These are phyloP conservation scores for Pleomassaria siparia DNA, from an alignment of 2,329 filamentous ascomycete species.

Conservation along the genomic window DNA sequence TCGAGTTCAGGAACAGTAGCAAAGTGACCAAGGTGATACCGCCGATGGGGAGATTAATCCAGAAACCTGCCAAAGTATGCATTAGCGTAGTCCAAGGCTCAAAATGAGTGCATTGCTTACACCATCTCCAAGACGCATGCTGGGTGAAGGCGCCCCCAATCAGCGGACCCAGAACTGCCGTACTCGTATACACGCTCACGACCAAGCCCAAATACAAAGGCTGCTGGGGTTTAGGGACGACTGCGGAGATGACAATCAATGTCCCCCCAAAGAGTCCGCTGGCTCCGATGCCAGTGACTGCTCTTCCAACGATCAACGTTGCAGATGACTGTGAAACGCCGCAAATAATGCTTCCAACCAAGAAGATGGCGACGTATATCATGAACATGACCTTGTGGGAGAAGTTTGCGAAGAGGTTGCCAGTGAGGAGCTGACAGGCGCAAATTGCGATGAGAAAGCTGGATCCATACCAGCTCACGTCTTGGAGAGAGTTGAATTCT, in stretches of 20 bases:
- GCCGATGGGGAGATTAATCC: conserved; percentile 25
- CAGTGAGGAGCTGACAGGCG: conserved; percentile 15
- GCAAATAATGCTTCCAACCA: conserved; percentile 58
- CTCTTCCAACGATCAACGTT: conserved; percentile 44
- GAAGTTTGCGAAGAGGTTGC: conserved; percentile 16
- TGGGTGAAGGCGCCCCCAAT: conserved; percentile 46
- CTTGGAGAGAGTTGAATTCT: conserved; percentile 31
- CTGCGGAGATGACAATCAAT: conserved; percentile 8
- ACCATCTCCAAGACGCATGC: conserved; percentile 45
- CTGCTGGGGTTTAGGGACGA: conserved; percentile 10
- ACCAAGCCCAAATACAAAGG: conserved; percentile 5
- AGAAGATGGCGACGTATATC: conserved; percentile 46
- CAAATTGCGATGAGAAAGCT: conserved; percentile 29
- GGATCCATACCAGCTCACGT: conserved; percentile 34
- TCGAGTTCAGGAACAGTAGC: conserved; percentile 41
- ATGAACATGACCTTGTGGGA: conserved; percentile 18
- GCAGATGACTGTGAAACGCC: conserved; percentile 41
- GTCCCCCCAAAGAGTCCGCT: conserved; percentile 38
- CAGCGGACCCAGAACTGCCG: conserved; percentile 21
- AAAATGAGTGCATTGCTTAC: no score
- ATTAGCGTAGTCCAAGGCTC: no score
- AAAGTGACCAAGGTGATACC: conserved; percentile 9
- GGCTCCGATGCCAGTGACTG: conserved; percentile 41
- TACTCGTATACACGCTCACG: conserved; percentile 1
- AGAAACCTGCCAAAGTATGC: no score